Conservation (phyloP, 495 filamentous ascomycete species). For the Talaromyces adpressus region DNA sequence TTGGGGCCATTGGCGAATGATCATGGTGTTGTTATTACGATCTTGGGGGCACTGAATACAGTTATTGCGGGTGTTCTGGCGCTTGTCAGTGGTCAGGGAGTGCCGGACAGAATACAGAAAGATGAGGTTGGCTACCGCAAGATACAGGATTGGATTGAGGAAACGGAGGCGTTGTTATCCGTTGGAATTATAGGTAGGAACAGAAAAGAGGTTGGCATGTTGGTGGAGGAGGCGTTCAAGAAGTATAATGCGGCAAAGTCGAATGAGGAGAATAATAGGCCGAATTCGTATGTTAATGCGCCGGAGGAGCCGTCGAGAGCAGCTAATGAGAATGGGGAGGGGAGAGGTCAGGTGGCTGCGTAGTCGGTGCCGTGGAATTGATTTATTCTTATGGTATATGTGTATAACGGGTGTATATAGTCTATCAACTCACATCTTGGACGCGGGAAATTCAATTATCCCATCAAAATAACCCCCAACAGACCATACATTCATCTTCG, state of each 20-base stretch:
- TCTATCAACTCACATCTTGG: neutral
- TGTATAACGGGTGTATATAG: neutral
- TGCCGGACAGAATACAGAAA: slow-evolving; percentile 40
- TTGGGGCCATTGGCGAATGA: slow-evolving; percentile 32
- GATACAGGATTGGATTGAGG: slow-evolving; percentile 38
- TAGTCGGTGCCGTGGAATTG: neutral
- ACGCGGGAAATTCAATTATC: neutral
- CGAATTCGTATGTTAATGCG: slow-evolving; percentile 1
- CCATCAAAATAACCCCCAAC: neutral
- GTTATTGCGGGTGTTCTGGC: slow-evolving; percentile 40
- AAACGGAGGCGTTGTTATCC: slow-evolving; percentile 10
- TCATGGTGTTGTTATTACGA: slow-evolving; percentile 31
- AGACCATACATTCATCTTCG: neutral
- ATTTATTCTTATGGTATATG: neutral
- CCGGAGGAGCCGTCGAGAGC: slow-evolving; percentile 8
- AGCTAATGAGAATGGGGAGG: neutral
- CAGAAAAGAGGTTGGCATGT: slow-evolving; percentile 5
- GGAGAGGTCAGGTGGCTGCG: neutral
- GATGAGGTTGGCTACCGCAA: slow-evolving; percentile 37
- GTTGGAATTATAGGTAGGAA: slow-evolving; percentile 6
- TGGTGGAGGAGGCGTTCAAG: slow-evolving; percentile 8
- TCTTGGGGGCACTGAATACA: slow-evolving; percentile 42
- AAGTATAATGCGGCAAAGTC: slow-evolving; percentile 7
- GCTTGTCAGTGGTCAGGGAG: slow-evolving; percentile 43
- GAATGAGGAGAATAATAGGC: slow-evolving; percentile 8